phyloP scores from a whole-genome alignment of 2,329 filamentous ascomycete species.

The Trichoderma polysporum region DNA sequence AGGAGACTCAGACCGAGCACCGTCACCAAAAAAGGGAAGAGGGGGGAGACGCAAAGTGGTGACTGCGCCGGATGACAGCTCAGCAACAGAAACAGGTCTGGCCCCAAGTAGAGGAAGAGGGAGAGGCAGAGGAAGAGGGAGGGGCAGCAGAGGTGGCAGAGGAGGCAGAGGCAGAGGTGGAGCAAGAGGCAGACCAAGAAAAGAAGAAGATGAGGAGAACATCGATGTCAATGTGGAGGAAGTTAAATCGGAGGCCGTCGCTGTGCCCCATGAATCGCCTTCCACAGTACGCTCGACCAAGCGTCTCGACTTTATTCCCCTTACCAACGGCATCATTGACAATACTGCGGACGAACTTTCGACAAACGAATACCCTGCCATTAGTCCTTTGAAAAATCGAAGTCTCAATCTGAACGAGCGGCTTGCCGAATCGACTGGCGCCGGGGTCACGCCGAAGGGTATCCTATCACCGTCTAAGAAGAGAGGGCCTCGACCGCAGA shows the following conservation, averaged over 20 bases:
- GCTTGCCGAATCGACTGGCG: slow-evolving; percentile 8
- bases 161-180: slow-evolving; percentile 5
- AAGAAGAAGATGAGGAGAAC: neutral
- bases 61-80: neutral
- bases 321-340: slow-evolving; percentile 18
- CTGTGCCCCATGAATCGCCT: slow-evolving; percentile 19
- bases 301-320: neutral
- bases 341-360: slow-evolving; percentile 19
- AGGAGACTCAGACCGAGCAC: slow-evolving; percentile 24
- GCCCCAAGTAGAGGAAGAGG: slow-evolving; percentile 1
- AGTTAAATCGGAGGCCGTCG: neutral
- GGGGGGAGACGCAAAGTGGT: slow-evolving; percentile 3
- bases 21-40: slow-evolving; percentile 17
- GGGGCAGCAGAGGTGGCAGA: slow-evolving; percentile 13
- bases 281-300: slow-evolving; percentile 18
- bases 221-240: slow-evolving; percentile 20
- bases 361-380: neutral
- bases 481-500: slow-evolving; percentile 41
- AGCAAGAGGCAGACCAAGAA: slow-evolving; percentile 25
- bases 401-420: slow-evolving; percentile 15
- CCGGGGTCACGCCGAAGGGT: slow-evolving; percentile 45
- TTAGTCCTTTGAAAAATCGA: slow-evolving; percentile 19
- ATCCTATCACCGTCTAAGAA: slow-evolving; percentile 57
- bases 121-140: neutral
- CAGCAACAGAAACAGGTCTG: neutral